Base-by-base conservation (phyloP, 441 rosid genomes). In the Capsella rubella region DNA sequence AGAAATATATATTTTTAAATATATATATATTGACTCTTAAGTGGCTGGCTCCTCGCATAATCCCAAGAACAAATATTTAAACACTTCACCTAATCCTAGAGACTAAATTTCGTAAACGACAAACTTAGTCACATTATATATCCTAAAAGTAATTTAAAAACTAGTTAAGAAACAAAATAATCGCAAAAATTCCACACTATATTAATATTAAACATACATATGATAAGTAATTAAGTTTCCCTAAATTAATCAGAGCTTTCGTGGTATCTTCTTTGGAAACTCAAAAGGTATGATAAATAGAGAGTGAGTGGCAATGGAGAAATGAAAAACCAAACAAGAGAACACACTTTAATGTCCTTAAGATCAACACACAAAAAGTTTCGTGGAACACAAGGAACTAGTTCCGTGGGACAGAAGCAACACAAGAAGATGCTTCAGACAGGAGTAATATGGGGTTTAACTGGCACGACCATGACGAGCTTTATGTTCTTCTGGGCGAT, bases 401-500 rank as follows among this genome's bases (percentile, higher is more conserved):
- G 52, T 72, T 46, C 52, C 51, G 27, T 49, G 53, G 1, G 53
- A 49, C 4, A 18, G 5, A 49, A 49, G 13, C 8, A 28, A 42
- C 62, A 9, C 14, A 52, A 25, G 8, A 49, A 47, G 43, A 65
- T 65, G 69, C 1, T 65, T 32, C 58, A 65, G 14, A 65, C 45
- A 0, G 69, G 69, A 65, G 45, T 47, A 1, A 50, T 65, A 32
- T 65, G 69, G 70, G 70, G 58, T 21, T 13, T 65, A 21, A 51
- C 70, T 2, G 72, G 72, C 11, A 68, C 64, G 3, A 52, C 72
- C 3, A 15, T 68, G 28, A 56, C 62, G 3, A 68, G 64, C 63
- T n/a, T 68, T 8, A 56, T 56, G 52, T 68, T 68, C 63, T 28
- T 68, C 0, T 68, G 72, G 72, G 72, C 72, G 3, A 55, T 68